Evolutionary conservation across 805 yeast genomes (phyloP).

Genomic region (Saccharomycopsis sp.): DNA sequence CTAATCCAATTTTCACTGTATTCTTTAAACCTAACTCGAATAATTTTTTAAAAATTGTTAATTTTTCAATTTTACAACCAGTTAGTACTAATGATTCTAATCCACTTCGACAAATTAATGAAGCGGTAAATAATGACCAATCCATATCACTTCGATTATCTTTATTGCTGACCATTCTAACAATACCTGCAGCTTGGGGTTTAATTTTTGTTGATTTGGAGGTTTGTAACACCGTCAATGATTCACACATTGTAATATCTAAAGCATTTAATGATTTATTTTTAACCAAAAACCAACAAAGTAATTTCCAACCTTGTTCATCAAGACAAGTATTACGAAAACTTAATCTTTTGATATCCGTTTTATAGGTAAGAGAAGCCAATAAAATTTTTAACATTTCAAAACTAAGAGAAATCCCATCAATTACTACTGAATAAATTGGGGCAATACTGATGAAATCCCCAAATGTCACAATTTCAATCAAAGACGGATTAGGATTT

Average conservation of each 20-base stretch:
- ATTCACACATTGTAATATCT: slow-evolving; percentile 50
- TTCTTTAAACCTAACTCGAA: slow-evolving; percentile 50
- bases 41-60: slow-evolving; percentile 46
- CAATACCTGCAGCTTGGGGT: slow-evolving; percentile 12
- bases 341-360: slow-evolving; percentile 60
- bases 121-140: slow-evolving; percentile 72
- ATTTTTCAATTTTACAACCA: slow-evolving; percentile 57
- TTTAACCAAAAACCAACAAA: slow-evolving; percentile 68
- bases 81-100: slow-evolving; percentile 71
- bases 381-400: slow-evolving; percentile 57
- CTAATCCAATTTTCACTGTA: slow-evolving; percentile 65
- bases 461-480: slow-evolving; percentile 79
- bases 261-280: slow-evolving; percentile 46
- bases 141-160: slow-evolving; percentile 58
- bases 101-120: slow-evolving; percentile 65
- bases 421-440: slow-evolving; percentile 61
- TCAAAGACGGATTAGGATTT: slow-evolving; percentile 83
- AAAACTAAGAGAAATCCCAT: slow-evolving; percentile 62
- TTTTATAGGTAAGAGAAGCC: slow-evolving; percentile 27
- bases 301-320: slow-evolving; percentile 66
- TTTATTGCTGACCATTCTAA: slow-evolving; percentile 29
- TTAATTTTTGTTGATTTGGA: slow-evolving; percentile 1
- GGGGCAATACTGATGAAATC: slow-evolving; percentile 87
- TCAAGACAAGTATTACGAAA: slow-evolving; percentile 72
- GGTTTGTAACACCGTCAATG: slow-evolving; percentile 22